Percentiles rank a stretch among this genome's conserved stretches.
phyloP scores from a whole-genome alignment of 140 eudicot genomes.

The Ambrosia hybrid region DNA sequence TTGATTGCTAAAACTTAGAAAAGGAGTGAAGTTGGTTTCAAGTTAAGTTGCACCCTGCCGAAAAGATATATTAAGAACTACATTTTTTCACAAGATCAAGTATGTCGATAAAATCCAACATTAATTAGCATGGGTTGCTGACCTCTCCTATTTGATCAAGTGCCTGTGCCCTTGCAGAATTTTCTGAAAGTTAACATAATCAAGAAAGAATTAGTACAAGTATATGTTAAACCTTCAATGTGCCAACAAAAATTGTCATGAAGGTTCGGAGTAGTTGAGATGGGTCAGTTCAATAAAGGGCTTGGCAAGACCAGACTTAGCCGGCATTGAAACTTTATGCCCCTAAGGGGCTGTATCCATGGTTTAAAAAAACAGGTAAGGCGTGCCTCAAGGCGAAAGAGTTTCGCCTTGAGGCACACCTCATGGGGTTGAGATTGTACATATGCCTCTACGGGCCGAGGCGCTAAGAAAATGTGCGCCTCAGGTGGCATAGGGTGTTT shows the following conservation, averaged over 20 bases:
- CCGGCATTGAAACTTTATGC: not conserved
- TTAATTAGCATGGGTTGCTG: conserved; percentile 21
- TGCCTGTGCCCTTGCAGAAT: conserved; percentile 40
- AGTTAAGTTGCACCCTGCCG: not conserved
- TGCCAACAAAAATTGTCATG: not conserved
- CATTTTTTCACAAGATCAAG: not conserved
- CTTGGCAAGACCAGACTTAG: not conserved
- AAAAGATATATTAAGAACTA: not conserved
- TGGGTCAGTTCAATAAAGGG: not conserved
- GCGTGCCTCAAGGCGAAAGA: no score
- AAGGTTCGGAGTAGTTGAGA: not conserved
- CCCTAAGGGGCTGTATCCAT: no score
- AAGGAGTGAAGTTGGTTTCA: not conserved
- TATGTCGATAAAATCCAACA: not conserved
- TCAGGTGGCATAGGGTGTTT: no score
- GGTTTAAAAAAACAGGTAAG: no score
- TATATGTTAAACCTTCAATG: not conserved
- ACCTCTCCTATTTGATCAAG: conserved; percentile 54
- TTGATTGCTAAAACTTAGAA: not conserved
- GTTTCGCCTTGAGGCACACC: no score
- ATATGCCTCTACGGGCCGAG: no score
- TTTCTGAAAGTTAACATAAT: conserved; percentile 56
- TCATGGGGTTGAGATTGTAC: no score
- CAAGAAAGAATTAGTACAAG: conserved; percentile 25
- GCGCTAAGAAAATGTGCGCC: no score